Conservation (phyloP, 148 eudicot species). For the Spergularia bocconei region DNA sequence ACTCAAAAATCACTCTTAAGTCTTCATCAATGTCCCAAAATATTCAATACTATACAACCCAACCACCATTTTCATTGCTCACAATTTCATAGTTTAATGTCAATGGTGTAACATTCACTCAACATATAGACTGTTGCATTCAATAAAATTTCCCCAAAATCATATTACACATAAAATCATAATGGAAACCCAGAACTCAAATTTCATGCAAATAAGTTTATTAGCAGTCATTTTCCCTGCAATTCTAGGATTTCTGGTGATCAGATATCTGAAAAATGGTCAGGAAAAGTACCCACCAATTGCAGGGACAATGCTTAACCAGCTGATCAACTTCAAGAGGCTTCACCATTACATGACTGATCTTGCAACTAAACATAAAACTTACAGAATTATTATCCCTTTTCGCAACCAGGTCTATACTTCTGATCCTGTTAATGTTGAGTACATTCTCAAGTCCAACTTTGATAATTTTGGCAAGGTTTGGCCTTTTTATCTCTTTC, state of each 20-base stretch:
- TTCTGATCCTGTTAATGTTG: conserved; percentile 63
- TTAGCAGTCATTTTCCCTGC: neutral
- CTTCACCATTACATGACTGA: conserved; percentile 60
- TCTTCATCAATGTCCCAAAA: too few relatives aligned
- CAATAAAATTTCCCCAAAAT: too few relatives aligned
- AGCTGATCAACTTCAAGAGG: conserved; percentile 48
- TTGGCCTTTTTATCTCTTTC: neutral
- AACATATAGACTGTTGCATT: too few relatives aligned
- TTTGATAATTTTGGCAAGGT: conserved; percentile 67
- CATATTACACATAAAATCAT: too few relatives aligned
- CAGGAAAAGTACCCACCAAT: conserved; percentile 51
- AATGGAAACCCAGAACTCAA: conserved; percentile 18
- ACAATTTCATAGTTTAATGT: too few relatives aligned
- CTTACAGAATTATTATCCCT: conserved; percentile 57
- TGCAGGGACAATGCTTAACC: conserved; percentile 46
- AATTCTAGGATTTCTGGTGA: conserved; percentile 22
- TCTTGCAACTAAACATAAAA: conserved; percentile 47
- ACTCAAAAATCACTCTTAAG: too few relatives aligned
- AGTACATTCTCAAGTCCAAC: conserved; percentile 61
- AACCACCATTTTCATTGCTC: too few relatives aligned
- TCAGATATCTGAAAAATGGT: conserved; percentile 15
- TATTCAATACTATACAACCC: too few relatives aligned
- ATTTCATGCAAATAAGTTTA: neutral
- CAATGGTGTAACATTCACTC: too few relatives aligned
- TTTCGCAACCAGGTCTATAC: conserved; percentile 58